Evolutionary conservation across 768 basidiomycete genomes (phyloP).

Genomic region (Lyophyllum shimeji): DNA sequence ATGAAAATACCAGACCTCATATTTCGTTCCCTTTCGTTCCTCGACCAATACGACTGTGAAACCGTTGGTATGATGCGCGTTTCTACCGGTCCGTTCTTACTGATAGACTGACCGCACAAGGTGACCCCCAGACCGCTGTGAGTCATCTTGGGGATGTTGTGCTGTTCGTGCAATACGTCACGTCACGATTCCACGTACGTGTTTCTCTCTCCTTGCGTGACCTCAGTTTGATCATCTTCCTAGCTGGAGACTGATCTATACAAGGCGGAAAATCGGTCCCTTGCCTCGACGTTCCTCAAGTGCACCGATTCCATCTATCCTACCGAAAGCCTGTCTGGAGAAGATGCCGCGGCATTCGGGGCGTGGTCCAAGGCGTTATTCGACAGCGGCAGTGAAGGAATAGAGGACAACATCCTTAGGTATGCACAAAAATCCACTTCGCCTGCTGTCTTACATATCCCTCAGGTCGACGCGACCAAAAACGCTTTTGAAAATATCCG

Average conservation of each 20-base stretch:
- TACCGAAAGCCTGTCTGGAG: constrained; percentile 37
- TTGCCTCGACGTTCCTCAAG: constrained; percentile 52
- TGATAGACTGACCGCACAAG: constrained; percentile 31
- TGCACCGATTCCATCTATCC: constrained; percentile 44
- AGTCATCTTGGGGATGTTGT: constrained; percentile 79
- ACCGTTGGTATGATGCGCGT: constrained; percentile 60
- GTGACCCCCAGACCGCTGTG: constrained; percentile 82
- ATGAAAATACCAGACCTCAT: constrained; percentile 63
- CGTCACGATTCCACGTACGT: constrained; percentile 65
- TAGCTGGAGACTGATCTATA: constrained; percentile 54
- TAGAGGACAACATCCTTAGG: constrained; percentile 78
- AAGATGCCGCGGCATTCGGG: constrained; percentile 44
- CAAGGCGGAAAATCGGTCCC: constrained; percentile 41
- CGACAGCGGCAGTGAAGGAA: constrained; percentile 75
- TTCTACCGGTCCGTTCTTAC: neutral
- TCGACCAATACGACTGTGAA: constrained; percentile 78
- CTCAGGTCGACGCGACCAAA: constrained; percentile 69
- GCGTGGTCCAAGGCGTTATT: constrained; percentile 80
- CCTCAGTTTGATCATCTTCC: constrained; percentile 4
- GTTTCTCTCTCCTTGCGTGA: neutral
- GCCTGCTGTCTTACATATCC: neutral
- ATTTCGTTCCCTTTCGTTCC: constrained; percentile 56
- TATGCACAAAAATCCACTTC: constrained; percentile 21
- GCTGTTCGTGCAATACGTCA: constrained; percentile 64
- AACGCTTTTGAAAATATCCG: constrained; percentile 63